Percentiles rank a stretch among this genome's conserved stretches.
Evolutionary conservation across 257 asterid genomes (phyloP).

Genomic region (Nicotiana undulata): DNA sequence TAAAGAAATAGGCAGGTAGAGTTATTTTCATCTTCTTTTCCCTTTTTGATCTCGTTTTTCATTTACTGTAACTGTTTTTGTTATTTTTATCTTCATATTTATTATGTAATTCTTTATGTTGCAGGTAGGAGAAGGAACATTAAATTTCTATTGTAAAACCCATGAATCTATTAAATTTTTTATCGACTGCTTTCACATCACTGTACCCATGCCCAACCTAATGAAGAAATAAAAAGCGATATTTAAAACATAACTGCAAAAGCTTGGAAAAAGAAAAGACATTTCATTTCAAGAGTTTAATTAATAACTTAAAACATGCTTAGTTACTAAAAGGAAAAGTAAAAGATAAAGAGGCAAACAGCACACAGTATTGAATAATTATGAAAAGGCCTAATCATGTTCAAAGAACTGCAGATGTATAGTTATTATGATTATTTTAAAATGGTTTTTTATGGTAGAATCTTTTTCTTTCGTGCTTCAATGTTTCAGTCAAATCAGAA

Average conservation of each 20-base stretch:
- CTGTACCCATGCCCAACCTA: neutral
- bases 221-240: neutral
- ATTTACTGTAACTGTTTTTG: neutral
- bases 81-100: neutral
- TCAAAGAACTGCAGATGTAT: neutral
- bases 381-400: neutral
- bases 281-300: neutral
- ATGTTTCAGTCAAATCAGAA: too few species aligned
- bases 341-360: neutral
- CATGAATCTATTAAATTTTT: slow-evolving; percentile 5
- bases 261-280: neutral
- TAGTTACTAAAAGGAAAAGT: too few species aligned
- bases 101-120: neutral
- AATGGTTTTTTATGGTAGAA: neutral
- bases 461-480: neutral
- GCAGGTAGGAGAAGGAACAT: slow-evolving; percentile 14
- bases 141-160: slow-evolving; percentile 12
- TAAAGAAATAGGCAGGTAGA: slow-evolving; percentile 31
- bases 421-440: neutral
- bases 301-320: neutral
- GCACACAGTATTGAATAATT: neutral
- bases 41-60: neutral
- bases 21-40: slow-evolving; percentile 3
- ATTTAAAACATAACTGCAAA: neutral
- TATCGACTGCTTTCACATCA: slow-evolving; percentile 3